phyloP scores from a whole-genome alignment of 1,284 basidiomycete genomes.

The Earliella scabrosa region DNA sequence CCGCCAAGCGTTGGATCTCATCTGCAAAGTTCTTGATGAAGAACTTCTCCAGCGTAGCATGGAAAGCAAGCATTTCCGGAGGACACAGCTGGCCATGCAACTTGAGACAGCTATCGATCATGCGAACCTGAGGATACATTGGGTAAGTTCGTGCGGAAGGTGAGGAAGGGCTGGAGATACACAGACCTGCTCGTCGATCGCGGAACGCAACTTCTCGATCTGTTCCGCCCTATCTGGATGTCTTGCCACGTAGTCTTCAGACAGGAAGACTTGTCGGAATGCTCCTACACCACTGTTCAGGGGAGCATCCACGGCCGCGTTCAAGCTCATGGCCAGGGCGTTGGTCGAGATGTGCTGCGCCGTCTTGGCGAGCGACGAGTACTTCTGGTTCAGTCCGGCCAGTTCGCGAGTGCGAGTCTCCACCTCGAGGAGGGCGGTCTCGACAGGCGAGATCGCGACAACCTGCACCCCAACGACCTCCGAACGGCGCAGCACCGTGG shows the following conservation, averaged over 20 bases:
- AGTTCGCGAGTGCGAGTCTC: slow-evolving; percentile 81
- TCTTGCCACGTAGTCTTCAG: slow-evolving; percentile 65
- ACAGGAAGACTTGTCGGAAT: slow-evolving; percentile 82
- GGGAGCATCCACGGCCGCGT: slow-evolving; percentile 86
- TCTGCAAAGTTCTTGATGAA: slow-evolving; percentile 91
- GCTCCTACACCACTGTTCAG: slow-evolving; percentile 76
- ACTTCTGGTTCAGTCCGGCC: slow-evolving; percentile 69
- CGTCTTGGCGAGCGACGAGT: slow-evolving; percentile 79
- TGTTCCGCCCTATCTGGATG: slow-evolving; percentile 75
- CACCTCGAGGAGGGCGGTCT: slow-evolving; percentile 84
- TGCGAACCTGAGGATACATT: slow-evolving; percentile 56
- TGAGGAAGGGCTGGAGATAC: too few species aligned
- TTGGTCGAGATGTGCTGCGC: slow-evolving; percentile 78
- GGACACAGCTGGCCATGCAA: slow-evolving; percentile 86
- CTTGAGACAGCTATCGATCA: slow-evolving; percentile 83
- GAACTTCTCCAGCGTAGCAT: slow-evolving; percentile 87
- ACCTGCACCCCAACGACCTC: slow-evolving; percentile 82
- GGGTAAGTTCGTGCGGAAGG: too few species aligned
- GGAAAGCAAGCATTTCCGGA: slow-evolving; percentile 88
- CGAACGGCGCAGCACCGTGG: slow-evolving; percentile 89
- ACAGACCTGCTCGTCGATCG: slow-evolving; percentile 84
- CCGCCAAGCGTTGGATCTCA: slow-evolving; percentile 76
- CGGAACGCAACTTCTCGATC: slow-evolving; percentile 71
- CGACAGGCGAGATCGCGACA: slow-evolving; percentile 86
- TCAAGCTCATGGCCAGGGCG: slow-evolving; percentile 86